Evolutionary conservation across 805 yeast genomes (phyloP).

Genomic region (Saccharomyces paradoxus): DNA sequence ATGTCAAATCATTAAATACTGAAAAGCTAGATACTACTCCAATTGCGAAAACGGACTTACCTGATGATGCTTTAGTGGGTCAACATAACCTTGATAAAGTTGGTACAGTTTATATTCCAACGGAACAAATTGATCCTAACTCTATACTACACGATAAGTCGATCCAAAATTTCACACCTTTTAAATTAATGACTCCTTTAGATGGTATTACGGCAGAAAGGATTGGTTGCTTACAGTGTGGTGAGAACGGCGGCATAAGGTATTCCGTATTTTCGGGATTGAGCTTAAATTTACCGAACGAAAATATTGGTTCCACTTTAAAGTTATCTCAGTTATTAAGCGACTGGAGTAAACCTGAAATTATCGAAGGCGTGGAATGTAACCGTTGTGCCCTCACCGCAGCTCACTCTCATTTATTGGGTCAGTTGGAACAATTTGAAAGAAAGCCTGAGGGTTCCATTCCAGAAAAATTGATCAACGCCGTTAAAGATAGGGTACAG

Average conservation of each 20-base stretch:
- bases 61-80: slow-evolving; percentile 32
- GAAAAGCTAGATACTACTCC: slow-evolving; percentile 18
- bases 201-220: slow-evolving; percentile 86
- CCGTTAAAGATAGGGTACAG: slow-evolving; percentile 39
- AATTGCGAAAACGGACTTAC: slow-evolving; percentile 23
- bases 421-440: slow-evolving; percentile 30
- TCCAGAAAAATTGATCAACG: slow-evolving; percentile 27
- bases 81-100: slow-evolving; percentile 46
- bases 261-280: slow-evolving; percentile 70
- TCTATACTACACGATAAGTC: slow-evolving; percentile 31
- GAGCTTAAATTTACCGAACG: slow-evolving; percentile 58
- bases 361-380: slow-evolving; percentile 90
- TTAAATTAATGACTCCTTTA: slow-evolving; percentile 72
- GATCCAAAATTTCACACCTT: slow-evolving; percentile 39
- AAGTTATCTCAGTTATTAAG: slow-evolving; percentile 46
- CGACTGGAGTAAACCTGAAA: slow-evolving; percentile 71
- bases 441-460: slow-evolving; percentile 9
- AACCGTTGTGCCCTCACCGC: slow-evolving; percentile 77
- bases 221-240: slow-evolving; percentile 84
- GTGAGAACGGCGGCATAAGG: slow-evolving; percentile 89
- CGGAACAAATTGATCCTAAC: slow-evolving; percentile 70
- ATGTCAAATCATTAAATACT: slow-evolving; percentile 18
- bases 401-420: slow-evolving; percentile 43
- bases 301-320: slow-evolving; percentile 35
- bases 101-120: slow-evolving; percentile 64